These are phyloP conservation scores for Pilaira anomala DNA, from an alignment of 192 early-diverging fungal genomes.

Conservation along the genomic window DNA sequence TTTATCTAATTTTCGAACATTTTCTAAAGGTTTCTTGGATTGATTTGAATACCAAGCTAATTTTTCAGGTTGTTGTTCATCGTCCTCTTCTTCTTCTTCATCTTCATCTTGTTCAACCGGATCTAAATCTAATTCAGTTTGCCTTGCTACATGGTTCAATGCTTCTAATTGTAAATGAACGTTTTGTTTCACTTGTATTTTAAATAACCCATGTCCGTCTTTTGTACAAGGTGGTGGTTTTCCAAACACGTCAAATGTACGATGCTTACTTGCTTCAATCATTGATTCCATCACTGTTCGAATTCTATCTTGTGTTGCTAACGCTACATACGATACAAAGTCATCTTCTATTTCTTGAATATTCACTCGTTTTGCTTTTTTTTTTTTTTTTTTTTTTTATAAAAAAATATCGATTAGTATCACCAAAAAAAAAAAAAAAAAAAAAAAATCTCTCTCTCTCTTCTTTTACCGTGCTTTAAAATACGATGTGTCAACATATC, in stretches of 20 bases:
- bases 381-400: background rate
- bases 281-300: slow-evolving; percentile 64
- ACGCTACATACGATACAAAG: slow-evolving; percentile 57
- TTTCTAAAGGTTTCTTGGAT: slow-evolving; percentile 20
- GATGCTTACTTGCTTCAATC: slow-evolving; percentile 68
- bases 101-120: slow-evolving; percentile 24
- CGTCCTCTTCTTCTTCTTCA: slow-evolving; percentile 29
- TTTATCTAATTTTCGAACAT: slow-evolving; percentile 49
- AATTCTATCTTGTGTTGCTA: slow-evolving; percentile 68
- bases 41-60: background rate
- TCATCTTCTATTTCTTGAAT: slow-evolving; percentile 55
- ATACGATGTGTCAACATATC: slow-evolving; percentile 34
- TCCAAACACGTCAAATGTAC: slow-evolving; percentile 57
- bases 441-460: background rate
- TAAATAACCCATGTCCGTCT: slow-evolving; percentile 62
- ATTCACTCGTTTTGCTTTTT: slow-evolving; percentile 33
- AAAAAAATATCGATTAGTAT: no score
- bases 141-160: slow-evolving; percentile 65
- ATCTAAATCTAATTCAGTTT: slow-evolving; percentile 52
- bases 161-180: slow-evolving; percentile 66
- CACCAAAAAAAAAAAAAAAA: background rate
- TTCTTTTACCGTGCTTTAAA: slow-evolving; percentile 40
- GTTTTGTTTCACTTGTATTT: slow-evolving; percentile 63
- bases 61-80: background rate
- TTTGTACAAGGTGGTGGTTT: slow-evolving; percentile 54